Base-by-base conservation (phyloP, 768 basidiomycete species). In the Mycena chlorophos region DNA sequence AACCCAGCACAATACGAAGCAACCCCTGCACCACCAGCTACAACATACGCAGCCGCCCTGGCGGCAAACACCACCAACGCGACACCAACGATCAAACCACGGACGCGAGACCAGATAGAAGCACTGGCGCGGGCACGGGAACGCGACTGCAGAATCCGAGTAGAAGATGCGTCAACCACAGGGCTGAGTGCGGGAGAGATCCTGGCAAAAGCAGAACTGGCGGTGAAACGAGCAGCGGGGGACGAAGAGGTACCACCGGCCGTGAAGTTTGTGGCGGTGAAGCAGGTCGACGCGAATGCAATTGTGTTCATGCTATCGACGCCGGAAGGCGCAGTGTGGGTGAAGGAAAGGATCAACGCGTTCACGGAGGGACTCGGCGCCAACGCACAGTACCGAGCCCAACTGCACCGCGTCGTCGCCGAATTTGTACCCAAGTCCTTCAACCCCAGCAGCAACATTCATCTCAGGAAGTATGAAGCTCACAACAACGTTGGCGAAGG, bases 371-470 rank as follows among this genome's bases (percentile, higher is more conserved):
- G 23, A 5, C 6, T 48, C 12, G 46, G 46, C 20, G 27, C 16
- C 20, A 29, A 23, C 39, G 27, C 22, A 5, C 6, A 29, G 14
- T 27, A 10, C 46, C 13, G 25, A 20, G 23, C 6, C 12, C 20
- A 25, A 5, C 25, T 48, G 12, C 14, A 52, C 45, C 22, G 38
- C 5, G 37, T 57, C 8, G 29, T 69, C 1, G 62, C 57, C 12
- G 63, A 65, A 26, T 64, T 55, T 25, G 60, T 71, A 3, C 65
- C 68, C 1, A 50, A 58, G 1, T 12, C 37, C 1, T 59, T 65
- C 40, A 31, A 54, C 25, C 53, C 59, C 0, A 43, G 29, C 22
- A 10, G 37, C 13, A 22, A 43, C 14, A 19, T n/a, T 1, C 31
- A 17, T 1, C 26, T 60, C 5, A 8, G 38, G 1, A n/a, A 5